phyloP scores from a whole-genome alignment of 2,329 filamentous ascomycete genomes.

The Cordyceps tenuipes region DNA sequence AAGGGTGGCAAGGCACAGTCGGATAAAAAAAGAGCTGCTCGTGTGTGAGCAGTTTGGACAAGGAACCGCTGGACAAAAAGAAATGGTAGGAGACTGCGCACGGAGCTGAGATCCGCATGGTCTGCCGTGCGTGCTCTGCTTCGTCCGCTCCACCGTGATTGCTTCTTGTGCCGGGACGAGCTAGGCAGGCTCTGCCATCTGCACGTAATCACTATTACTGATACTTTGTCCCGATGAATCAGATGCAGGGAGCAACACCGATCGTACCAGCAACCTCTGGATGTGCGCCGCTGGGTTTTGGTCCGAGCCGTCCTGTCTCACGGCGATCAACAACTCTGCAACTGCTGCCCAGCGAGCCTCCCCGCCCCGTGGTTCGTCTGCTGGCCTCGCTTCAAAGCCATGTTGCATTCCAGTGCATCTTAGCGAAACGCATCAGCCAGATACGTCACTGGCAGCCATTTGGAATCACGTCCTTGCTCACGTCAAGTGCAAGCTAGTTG shows the following conservation, averaged over 20 bases:
- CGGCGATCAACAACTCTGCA: not conserved
- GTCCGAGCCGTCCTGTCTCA: constrained; percentile 3
- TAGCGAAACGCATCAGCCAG: not conserved
- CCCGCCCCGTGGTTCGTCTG: not conserved
- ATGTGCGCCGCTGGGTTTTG: not conserved
- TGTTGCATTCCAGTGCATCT: constrained; percentile 1
- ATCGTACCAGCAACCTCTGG: not conserved
- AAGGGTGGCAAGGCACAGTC: not conserved
- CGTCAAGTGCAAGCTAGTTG: not conserved
- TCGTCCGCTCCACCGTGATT: not conserved
- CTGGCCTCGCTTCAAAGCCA: not conserved
- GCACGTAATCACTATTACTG: constrained; percentile 8
- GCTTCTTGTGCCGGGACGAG: not conserved
- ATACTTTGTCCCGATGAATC: constrained; percentile 4
- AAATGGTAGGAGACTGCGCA: not conserved
- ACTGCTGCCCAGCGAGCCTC: not conserved
- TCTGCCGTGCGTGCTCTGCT: not conserved
- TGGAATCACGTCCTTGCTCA: no score
- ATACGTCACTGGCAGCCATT: not conserved
- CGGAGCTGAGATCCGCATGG: not conserved
- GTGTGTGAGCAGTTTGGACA: not conserved
- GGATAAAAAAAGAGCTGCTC: not conserved
- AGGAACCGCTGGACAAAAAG: not conserved
- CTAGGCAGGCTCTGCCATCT: not conserved
- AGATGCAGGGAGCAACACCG: constrained; percentile 4